Conservation (phyloP, 225 moss, liverwort and hornwort species). For the Anthoceros angustus region DNA sequence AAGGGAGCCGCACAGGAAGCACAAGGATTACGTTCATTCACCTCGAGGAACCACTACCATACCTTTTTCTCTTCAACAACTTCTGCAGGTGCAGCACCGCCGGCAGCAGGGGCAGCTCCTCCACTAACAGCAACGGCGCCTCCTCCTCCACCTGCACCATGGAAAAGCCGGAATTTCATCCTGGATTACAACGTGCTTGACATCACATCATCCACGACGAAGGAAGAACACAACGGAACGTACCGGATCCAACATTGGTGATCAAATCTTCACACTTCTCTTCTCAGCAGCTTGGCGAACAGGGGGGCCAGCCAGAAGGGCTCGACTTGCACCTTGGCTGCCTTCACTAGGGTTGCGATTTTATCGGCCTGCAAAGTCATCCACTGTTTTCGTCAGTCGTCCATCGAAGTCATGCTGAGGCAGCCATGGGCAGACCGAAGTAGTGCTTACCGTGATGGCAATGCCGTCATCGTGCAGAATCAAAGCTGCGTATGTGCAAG, state of each 20-base stretch:
- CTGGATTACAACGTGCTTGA: no score
- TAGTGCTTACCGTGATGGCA: no score
- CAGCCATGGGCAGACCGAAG: no score
- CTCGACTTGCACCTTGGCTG: no score
- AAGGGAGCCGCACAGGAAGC: background rate
- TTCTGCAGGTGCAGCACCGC: slow-evolving; percentile 17
- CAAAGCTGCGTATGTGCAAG: no score
- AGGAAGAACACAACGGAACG: background rate
- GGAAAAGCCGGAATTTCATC: background rate
- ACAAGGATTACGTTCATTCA: background rate
- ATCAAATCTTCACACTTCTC: slow-evolving; percentile 61
- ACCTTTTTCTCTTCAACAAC: slow-evolving; percentile 35
- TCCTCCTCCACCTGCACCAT: slow-evolving; percentile 43
- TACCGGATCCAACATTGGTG: slow-evolving; percentile 70
- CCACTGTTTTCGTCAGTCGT: no score
- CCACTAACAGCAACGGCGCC: slow-evolving; percentile 35
- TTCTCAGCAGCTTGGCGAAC: slow-evolving; percentile 64
- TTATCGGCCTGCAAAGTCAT: no score
- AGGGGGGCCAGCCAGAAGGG: no score
- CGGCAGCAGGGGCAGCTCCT: slow-evolving; percentile 37
- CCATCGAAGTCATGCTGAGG: no score
- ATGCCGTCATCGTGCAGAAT: no score
- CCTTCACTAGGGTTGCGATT: no score
- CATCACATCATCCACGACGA: background rate
- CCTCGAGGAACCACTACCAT: background rate